Percentiles rank a stretch among this genome's conserved stretches.
Conservation (phyloP, 73 alveolate species). For the Blepharisma stoltei region DNA sequence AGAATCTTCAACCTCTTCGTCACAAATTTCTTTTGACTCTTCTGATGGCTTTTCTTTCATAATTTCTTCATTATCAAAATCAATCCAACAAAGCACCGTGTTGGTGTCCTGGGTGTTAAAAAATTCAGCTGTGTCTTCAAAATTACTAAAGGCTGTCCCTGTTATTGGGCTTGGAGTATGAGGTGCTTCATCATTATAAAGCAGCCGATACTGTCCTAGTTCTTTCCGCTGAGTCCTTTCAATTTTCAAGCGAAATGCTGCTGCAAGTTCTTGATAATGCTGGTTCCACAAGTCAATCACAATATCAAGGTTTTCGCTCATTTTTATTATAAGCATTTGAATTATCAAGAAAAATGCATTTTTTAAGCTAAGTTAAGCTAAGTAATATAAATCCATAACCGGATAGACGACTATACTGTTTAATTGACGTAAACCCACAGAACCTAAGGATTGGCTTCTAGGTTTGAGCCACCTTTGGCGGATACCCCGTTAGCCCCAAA, state of each 20-base stretch:
- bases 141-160: neutral
- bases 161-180: conserved; percentile 10
- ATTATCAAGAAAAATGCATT: too few relatives aligned
- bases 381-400: too few relatives aligned
- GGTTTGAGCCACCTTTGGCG: too few relatives aligned
- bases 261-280: neutral
- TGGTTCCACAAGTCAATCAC: neutral
- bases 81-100: conserved; percentile 52
- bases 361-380: too few relatives aligned
- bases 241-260: neutral
- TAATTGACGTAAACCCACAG: too few relatives aligned
- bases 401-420: too few relatives aligned
- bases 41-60: conserved; percentile 32
- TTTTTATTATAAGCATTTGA: neutral
- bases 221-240: neutral
- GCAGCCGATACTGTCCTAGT: neutral
- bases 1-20: conserved; percentile 51
- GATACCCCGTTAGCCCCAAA: too few relatives aligned
- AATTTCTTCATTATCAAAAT: conserved; percentile 61
- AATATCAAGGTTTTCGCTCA: neutral
- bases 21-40: conserved; percentile 44
- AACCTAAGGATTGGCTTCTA: too few relatives aligned
- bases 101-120: conserved; percentile 36
- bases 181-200: neutral
- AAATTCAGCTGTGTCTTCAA: neutral